A percentile compares a stretch with the other conserved stretches of the same genome.
Evolutionary conservation across 208 protist genomes (phyloP).

Genomic region (Leishmania martiniquensis): DNA sequence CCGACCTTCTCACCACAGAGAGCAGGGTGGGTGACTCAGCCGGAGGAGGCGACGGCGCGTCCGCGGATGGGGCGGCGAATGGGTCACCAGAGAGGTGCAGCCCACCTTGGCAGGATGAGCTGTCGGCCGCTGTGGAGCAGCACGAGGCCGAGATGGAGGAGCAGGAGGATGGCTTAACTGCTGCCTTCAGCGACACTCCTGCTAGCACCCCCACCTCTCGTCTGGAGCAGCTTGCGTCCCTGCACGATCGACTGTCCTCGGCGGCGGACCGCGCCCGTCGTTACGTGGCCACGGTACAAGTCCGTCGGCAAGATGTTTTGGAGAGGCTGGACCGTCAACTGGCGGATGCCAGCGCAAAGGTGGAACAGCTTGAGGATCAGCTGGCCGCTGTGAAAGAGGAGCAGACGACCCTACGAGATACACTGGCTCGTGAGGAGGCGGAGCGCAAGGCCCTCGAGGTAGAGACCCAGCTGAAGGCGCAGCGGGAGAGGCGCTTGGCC

Average conservation of each 20-base stretch:
- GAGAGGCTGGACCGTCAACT: slow-evolving; percentile 31
- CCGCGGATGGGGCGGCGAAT: neutral
- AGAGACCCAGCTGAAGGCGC: slow-evolving; percentile 52
- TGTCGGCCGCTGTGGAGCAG: slow-evolving; percentile 36
- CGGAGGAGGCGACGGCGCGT: slow-evolving; percentile 1
- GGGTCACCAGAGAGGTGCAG: neutral
- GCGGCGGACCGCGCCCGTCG: slow-evolving; percentile 42
- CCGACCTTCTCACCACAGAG: slow-evolving; percentile 1
- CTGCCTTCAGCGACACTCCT: slow-evolving; percentile 17
- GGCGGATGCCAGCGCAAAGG: slow-evolving; percentile 29
- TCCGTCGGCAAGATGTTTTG: slow-evolving; percentile 30
- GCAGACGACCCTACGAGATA: slow-evolving; percentile 30
- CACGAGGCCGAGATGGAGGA: slow-evolving; percentile 32
- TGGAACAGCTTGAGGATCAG: slow-evolving; percentile 27
- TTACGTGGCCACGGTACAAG: slow-evolving; percentile 27
- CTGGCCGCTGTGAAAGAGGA: slow-evolving; percentile 27
- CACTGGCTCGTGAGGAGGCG: slow-evolving; percentile 35
- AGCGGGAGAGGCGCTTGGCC: slow-evolving; percentile 56
- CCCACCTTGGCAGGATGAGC: slow-evolving; percentile 30
- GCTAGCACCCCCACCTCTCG: slow-evolving; percentile 24
- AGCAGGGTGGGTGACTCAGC: slow-evolving; percentile 18
- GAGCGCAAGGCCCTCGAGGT: slow-evolving; percentile 59
- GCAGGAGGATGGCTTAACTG: slow-evolving; percentile 24
- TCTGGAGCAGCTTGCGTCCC: slow-evolving; percentile 32
- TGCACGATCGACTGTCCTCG: slow-evolving; percentile 51